Percentiles rank a stretch among this genome's conserved stretches.
phyloP scores from a whole-genome alignment of 169 alveolate genomes.

The Cryptosporidium muris region DNA sequence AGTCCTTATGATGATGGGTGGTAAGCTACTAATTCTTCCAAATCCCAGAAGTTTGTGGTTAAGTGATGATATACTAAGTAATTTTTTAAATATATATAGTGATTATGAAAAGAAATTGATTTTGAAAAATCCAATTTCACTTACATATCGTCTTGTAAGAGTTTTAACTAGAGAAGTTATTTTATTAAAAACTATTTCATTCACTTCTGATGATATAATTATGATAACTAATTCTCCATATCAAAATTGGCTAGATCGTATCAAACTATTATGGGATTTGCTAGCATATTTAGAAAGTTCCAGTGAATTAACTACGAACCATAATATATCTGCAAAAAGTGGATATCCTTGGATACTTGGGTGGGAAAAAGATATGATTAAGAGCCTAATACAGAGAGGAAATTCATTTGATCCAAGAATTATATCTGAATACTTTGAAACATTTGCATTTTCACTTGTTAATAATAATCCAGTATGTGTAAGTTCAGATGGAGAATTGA shows the following conservation, averaged over 20 bases:
- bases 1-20: not conserved
- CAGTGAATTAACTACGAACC: not conserved
- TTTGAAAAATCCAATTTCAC: slow-evolving; percentile 12
- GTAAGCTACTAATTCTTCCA: slow-evolving; percentile 13
- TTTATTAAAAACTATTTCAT: not conserved
- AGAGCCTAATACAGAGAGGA: not conserved
- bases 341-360: slow-evolving; percentile 1
- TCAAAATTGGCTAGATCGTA: slow-evolving; percentile 11
- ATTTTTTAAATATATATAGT: not conserved
- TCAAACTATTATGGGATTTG: slow-evolving; percentile 39
- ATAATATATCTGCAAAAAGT: not conserved
- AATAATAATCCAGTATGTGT: not conserved
- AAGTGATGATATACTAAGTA: not conserved
- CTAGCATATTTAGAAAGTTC: slow-evolving; percentile 1
- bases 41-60: slow-evolving; percentile 35
- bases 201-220: slow-evolving; percentile 13
- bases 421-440: slow-evolving; percentile 2
- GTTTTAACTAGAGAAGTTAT: slow-evolving; percentile 33
- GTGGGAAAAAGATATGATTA: slow-evolving; percentile 30
- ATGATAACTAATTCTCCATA: slow-evolving; percentile 15
- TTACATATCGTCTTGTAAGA: slow-evolving; percentile 8
- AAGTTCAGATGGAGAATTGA: not conserved
- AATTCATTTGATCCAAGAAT: slow-evolving; percentile 26
- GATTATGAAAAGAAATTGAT: not conserved
- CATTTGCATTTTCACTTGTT: not conserved